phyloP scores from a whole-genome alignment of 1,284 basidiomycete species.

The Trichosporon coremiiforme region DNA sequence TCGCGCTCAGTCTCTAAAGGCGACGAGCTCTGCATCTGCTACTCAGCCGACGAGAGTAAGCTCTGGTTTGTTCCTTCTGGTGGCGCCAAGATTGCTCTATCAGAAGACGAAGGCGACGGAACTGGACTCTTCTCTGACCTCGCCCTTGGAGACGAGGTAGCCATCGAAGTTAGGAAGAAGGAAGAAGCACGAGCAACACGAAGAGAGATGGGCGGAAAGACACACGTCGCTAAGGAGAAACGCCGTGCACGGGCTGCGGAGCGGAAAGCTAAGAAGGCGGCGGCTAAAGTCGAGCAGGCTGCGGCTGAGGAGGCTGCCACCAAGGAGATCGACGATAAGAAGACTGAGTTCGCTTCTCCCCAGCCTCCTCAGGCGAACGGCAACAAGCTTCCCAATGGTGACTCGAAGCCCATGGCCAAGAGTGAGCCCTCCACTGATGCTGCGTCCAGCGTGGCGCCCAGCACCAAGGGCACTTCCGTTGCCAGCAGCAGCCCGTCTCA shows the following conservation, averaged over 20 bases:
- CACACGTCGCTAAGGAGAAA: constrained; percentile 14
- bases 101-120: constrained; percentile 30
- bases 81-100: not conserved
- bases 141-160: constrained; percentile 21
- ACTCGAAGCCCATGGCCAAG: too few relatives aligned
- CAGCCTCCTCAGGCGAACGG: not conserved
- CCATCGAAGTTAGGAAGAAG: constrained; percentile 21
- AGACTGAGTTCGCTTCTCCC: not conserved
- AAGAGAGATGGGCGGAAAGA: constrained; percentile 15
- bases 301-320: constrained; percentile 1
- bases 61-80: constrained; percentile 50
- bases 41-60: constrained; percentile 53
- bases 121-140: constrained; percentile 20
- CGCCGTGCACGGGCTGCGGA: constrained; percentile 14
- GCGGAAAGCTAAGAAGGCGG: constrained; percentile 17
- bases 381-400: not conserved
- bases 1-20: constrained; percentile 37
- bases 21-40: constrained; percentile 55
- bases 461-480: constrained; percentile 2
- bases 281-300: constrained; percentile 17
- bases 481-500: not conserved
- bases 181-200: constrained; percentile 16
- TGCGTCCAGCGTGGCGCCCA: not conserved
- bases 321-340: constrained; percentile 7
- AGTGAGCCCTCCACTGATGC: not conserved